These are phyloP conservation scores for Russula brevipes DNA, from an alignment of 768 basidiomycete genomes.

Conservation along the genomic window DNA sequence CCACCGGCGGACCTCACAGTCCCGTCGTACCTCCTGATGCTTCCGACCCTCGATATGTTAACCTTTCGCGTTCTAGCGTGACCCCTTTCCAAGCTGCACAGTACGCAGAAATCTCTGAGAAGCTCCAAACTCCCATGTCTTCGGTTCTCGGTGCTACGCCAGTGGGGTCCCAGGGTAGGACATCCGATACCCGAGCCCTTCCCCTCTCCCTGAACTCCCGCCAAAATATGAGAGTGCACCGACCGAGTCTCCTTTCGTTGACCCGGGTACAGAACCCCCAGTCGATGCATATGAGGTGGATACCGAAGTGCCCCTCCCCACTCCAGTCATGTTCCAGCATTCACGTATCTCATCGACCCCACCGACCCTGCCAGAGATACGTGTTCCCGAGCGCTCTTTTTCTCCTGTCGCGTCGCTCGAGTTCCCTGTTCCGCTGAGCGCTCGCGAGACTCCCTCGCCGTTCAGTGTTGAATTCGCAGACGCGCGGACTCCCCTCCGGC, in stretches of 20 bases:
- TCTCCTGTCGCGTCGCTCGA: constrained; percentile 34
- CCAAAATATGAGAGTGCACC: constrained; percentile 11
- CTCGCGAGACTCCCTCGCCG: constrained; percentile 27
- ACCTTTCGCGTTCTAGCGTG: constrained; percentile 62
- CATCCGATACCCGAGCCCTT: background rate
- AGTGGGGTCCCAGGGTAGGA: constrained; percentile 28
- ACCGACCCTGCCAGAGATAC: constrained; percentile 51
- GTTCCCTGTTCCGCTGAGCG: constrained; percentile 27
- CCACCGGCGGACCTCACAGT: constrained; percentile 22
- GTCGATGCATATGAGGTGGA: constrained; percentile 16
- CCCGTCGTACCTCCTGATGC: constrained; percentile 12
- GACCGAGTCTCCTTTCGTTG: constrained; percentile 32
- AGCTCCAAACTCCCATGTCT: constrained; percentile 38
- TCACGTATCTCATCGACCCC: constrained; percentile 47
- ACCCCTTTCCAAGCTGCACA: constrained; percentile 73
- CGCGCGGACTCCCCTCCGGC: constrained; percentile 24
- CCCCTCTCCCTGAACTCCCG: background rate
- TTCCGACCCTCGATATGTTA: constrained; percentile 48
- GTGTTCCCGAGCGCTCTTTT: constrained; percentile 41
- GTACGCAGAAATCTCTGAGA: constrained; percentile 64
- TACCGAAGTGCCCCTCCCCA: constrained; percentile 28
- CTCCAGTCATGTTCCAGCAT: constrained; percentile 32
- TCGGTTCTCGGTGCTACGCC: constrained; percentile 24
- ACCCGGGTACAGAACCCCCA: constrained; percentile 20
- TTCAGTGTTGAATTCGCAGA: constrained; percentile 25